A percentile compares a stretch with the other conserved stretches of the same genome.
Conservation (phyloP, 2,329 filamentous ascomycete genomes). For the Clathrospora elynae region DNA sequence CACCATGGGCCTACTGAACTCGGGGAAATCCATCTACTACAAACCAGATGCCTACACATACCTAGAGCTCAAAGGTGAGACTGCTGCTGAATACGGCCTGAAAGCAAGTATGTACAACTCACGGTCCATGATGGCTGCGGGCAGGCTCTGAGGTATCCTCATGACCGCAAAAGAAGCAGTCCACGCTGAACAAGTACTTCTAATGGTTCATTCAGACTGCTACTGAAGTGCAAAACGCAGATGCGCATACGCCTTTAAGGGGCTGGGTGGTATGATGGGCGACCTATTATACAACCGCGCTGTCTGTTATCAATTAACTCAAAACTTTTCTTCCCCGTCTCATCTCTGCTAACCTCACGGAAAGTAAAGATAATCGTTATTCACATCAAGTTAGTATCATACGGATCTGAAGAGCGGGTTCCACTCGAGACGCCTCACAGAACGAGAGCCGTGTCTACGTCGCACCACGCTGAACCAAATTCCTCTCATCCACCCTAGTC, state of each 20-base stretch:
- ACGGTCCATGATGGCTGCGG: conserved; percentile 40
- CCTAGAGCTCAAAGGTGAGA: conserved; percentile 49
- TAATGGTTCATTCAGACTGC: not conserved
- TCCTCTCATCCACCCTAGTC: conserved; percentile 1
- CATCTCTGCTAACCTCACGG: no score
- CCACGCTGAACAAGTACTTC: conserved; percentile 2
- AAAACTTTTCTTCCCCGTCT: no score
- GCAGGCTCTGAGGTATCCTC: conserved; percentile 12
- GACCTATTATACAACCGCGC: no score
- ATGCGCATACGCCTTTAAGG: no score
- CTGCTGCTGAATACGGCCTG: conserved; percentile 47
- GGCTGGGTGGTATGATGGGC: no score
- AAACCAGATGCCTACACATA: conserved; percentile 68
- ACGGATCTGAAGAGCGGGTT: no score
- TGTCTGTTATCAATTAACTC: no score
- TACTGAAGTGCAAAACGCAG: not conserved
- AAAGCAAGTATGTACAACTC: conserved; percentile 53
- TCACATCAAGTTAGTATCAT: no score
- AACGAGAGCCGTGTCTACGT: conserved; percentile 2
- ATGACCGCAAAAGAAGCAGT: conserved; percentile 20
- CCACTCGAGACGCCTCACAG: conserved; percentile 7
- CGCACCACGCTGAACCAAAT: conserved; percentile 11
- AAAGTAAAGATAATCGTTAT: no score
- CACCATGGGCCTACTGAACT: conserved; percentile 63
- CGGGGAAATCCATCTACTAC: conserved; percentile 69